These are phyloP conservation scores for Holtermannia corniformis DNA, from an alignment of 768 basidiomycete species.

Conservation along the genomic window DNA sequence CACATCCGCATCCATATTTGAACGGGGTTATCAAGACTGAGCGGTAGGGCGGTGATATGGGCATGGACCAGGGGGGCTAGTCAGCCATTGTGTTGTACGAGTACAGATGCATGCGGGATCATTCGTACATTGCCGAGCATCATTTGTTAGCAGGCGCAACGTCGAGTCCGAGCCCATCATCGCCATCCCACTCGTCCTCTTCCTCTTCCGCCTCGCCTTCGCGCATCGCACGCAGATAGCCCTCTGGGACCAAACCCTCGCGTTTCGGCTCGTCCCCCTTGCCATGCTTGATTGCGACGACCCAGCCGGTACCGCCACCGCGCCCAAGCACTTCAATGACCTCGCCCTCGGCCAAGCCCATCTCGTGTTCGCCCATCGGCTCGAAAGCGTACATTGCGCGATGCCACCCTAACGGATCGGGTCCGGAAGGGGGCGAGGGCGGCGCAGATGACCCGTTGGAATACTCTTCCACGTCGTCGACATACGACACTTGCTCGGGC, in stretches of 20 bases:
- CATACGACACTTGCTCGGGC: not conserved
- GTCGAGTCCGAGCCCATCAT: not conserved
- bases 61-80: no score
- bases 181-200: not conserved
- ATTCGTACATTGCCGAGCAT: no score
- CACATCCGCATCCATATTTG: no score
- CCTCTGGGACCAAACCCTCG: conserved; percentile 20
- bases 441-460: not conserved
- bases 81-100: no score
- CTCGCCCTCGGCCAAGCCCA: conserved; percentile 27
- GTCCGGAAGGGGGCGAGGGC: not conserved
- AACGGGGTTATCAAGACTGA: no score
- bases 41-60: no score
- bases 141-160: not conserved
- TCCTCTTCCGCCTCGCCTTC: conserved; percentile 1
- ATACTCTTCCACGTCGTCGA: not conserved
- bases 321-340: conserved; percentile 24
- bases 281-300: conserved; percentile 18
- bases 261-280: conserved; percentile 4
- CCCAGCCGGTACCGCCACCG: conserved; percentile 36
- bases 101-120: no score
- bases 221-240: conserved; percentile 15
- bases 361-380: conserved; percentile 25
- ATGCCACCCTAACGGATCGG: conserved; percentile 23
- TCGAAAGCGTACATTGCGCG: conserved; percentile 27